These are phyloP conservation scores for Ceratocystis destructans DNA, from an alignment of 2,329 filamentous ascomycete species.

Conservation along the genomic window DNA sequence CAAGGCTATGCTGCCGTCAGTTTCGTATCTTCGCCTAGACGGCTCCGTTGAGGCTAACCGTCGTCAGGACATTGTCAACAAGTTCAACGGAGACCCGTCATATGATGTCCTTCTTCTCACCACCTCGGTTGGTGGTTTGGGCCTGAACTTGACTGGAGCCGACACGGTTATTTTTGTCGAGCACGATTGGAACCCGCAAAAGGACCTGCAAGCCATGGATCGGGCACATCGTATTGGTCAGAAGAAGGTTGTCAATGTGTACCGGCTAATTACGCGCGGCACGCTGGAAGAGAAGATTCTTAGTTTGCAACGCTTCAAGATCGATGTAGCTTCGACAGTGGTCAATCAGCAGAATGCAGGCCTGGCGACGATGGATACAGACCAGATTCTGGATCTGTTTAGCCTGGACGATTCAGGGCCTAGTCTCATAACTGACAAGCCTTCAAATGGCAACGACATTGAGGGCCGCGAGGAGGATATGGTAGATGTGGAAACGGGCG, in stretches of 20 bases:
- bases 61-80: slow-evolving; percentile 95
- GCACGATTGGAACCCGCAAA: slow-evolving; percentile 99
- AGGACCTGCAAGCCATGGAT: slow-evolving; percentile 98
- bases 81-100: slow-evolving; percentile 93
- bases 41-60: slow-evolving; percentile 84
- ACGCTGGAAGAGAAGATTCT: slow-evolving; percentile 98
- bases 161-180: slow-evolving; percentile 99
- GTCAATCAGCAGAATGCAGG: slow-evolving; percentile 99
- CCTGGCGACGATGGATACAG: slow-evolving; percentile 89
- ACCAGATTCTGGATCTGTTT: slow-evolving; percentile 94
- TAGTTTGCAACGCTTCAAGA: slow-evolving; percentile 96
- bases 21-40: slow-evolving; percentile 88
- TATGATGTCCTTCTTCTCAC: slow-evolving; percentile 91
- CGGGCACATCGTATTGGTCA: slow-evolving; percentile 95
- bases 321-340: slow-evolving; percentile 93
- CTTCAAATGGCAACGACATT: slow-evolving; percentile 28
- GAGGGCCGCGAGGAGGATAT: slow-evolving; percentile 66
- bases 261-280: slow-evolving; percentile 86
- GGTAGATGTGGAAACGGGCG: slow-evolving; percentile 83
- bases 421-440: slow-evolving; percentile 44
- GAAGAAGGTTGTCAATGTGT: slow-evolving; percentile 99
- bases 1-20: slow-evolving; percentile 76
- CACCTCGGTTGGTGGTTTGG: slow-evolving; percentile 86
- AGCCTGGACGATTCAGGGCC: slow-evolving; percentile 71
- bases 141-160: slow-evolving; percentile 87